Evolutionary conservation across 148 eudicot species (phyloP).

Genomic region (Chenopodium formosanum): DNA sequence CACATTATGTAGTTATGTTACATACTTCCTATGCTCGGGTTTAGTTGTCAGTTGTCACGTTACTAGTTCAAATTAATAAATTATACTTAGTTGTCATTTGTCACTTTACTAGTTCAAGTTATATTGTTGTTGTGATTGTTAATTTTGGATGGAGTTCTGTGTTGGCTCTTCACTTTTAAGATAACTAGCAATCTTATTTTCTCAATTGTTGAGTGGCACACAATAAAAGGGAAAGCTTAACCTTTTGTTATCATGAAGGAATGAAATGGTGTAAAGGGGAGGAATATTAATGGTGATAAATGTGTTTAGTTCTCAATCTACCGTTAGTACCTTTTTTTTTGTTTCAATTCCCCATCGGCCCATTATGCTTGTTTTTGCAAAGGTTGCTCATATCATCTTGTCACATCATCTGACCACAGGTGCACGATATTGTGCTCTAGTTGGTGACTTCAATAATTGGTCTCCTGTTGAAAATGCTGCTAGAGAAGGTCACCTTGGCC

Average conservation of each 20-base stretch:
- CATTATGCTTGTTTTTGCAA: neutral
- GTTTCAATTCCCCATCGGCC: too few species aligned
- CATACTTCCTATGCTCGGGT: neutral
- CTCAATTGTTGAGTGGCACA: neutral
- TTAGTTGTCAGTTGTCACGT: neutral
- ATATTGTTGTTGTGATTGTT: too few species aligned
- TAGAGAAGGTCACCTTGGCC: conserved; percentile 89
- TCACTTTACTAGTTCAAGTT: too few species aligned
- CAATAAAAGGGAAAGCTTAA: neutral
- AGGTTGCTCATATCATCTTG: conserved; percentile 12
- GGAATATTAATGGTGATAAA: too few species aligned
- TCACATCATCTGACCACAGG: conserved; percentile 46
- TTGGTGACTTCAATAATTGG: conserved; percentile 95
- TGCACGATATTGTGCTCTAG: conserved; percentile 91
- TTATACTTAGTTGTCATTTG: too few species aligned
- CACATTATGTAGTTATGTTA: neutral
- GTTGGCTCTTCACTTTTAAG: too few species aligned
- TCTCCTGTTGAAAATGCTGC: conserved; percentile 90
- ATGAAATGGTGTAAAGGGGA: too few species aligned
- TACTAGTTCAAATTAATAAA: neutral
- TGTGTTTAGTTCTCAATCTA: too few species aligned
- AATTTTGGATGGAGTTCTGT: too few species aligned
- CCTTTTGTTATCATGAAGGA: neutral
- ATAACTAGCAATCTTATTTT: too few species aligned
- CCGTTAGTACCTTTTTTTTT: too few species aligned